phyloP scores from a whole-genome alignment of 164 flowering plant genomes.

The Euptelea pleiosperma region DNA sequence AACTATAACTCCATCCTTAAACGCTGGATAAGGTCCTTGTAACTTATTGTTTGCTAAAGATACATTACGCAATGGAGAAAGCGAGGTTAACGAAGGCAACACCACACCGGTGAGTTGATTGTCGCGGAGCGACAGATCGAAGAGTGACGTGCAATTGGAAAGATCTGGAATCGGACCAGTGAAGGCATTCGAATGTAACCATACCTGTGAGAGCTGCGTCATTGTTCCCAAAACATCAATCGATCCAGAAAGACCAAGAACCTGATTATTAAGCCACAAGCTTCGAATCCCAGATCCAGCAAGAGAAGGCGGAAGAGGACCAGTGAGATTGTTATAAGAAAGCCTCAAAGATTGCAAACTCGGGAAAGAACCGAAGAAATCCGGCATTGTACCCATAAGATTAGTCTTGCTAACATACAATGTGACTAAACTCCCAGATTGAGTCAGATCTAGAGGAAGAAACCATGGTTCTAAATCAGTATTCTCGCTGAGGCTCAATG shows the following conservation, averaged over 20 bases:
- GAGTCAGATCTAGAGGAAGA: slow-evolving; percentile 27
- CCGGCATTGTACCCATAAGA: slow-evolving; percentile 38
- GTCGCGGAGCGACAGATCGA: slow-evolving; percentile 50
- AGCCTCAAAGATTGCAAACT: slow-evolving; percentile 33
- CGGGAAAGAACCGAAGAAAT: slow-evolving; percentile 24
- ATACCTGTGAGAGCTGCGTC: slow-evolving; percentile 37
- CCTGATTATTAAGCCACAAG: slow-evolving; percentile 47
- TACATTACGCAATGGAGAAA: slow-evolving; percentile 34
- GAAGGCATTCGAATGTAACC: slow-evolving; percentile 48
- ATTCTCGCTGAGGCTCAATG: slow-evolving; percentile 29
- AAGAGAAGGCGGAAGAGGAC: slow-evolving; percentile 35
- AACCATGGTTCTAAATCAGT: slow-evolving; percentile 29
- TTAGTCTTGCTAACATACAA: slow-evolving; percentile 29
- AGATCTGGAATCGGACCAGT: slow-evolving; percentile 53
- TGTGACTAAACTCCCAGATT: slow-evolving; percentile 19
- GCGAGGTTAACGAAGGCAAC: slow-evolving; percentile 26
- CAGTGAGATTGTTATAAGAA: slow-evolving; percentile 52
- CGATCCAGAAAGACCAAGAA: slow-evolving; percentile 29
- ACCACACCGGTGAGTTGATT: slow-evolving; percentile 48
- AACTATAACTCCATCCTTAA: slow-evolving; percentile 13
- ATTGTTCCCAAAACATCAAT: slow-evolving; percentile 37
- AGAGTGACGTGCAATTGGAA: slow-evolving; percentile 28
- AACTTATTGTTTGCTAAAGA: slow-evolving; percentile 50
- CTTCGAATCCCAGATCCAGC: slow-evolving; percentile 26
- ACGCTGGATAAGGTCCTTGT: slow-evolving; percentile 52